Conservation (phyloP, 169 alveolate species). For the Besnoitia besnoiti region DNA sequence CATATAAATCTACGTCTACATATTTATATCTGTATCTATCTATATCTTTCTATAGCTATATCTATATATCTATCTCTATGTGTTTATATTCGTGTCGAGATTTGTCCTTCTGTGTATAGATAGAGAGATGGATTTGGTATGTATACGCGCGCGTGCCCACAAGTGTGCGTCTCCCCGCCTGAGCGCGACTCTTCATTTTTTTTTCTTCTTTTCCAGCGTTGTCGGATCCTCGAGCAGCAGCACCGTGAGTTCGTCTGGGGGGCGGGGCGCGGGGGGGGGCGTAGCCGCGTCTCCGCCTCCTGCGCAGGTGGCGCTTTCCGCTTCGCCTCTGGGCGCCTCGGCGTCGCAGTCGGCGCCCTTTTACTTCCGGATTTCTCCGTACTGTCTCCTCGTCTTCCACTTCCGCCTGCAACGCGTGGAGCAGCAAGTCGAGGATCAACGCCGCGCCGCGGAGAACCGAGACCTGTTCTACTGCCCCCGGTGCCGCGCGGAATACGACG, state of each 20-base stretch:
- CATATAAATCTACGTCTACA: neutral
- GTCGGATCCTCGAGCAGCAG: neutral
- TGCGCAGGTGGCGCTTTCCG: neutral
- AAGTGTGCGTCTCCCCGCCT: too few relatives aligned
- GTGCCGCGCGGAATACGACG: slow-evolving; percentile 56
- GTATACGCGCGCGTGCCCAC: too few relatives aligned
- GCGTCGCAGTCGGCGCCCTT: slow-evolving; percentile 29
- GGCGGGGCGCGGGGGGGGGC: neutral
- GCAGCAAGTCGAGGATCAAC: slow-evolving; percentile 10
- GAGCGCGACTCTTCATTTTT: neutral
- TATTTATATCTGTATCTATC: neutral
- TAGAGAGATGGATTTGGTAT: neutral
- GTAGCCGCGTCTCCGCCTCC: neutral
- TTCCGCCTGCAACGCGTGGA: slow-evolving; percentile 48
- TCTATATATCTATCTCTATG: neutral
- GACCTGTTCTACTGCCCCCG: slow-evolving; percentile 48
- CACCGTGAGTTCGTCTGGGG: neutral
- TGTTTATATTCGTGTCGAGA: neutral
- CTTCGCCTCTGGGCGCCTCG: neutral
- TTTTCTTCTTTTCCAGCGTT: neutral
- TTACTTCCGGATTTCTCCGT: slow-evolving; percentile 54
- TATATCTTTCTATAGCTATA: neutral
- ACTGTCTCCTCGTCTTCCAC: slow-evolving; percentile 44
- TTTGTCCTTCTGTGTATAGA: neutral
- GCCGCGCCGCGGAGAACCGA: slow-evolving; percentile 34